Evolutionary conservation across 2,329 filamentous ascomycete genomes (phyloP), one percentile per base, ranked within the genome.

Genomic region (Chaetoscypha palmicola): DNA sequence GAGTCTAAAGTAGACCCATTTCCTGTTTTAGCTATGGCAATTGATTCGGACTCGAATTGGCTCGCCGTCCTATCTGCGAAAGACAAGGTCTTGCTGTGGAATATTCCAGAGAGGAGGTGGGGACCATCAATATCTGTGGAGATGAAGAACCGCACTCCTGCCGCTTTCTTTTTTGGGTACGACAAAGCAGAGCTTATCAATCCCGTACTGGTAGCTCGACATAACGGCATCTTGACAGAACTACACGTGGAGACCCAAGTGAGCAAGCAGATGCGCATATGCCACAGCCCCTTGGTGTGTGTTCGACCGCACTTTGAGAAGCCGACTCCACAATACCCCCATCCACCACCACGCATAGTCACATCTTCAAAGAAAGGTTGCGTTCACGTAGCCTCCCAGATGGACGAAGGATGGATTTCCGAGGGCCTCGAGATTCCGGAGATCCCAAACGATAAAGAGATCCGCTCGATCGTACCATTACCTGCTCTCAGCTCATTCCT

Each of bases 11-110:
- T 58, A n/a, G 46, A 58, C 26, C 68, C 70, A 0, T 81, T 81
- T 47, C 78, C 79, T 0, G 67, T 86, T 8, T 59, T 81, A 21
- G 76, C 77, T 2, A 71, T 83, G 56, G 72, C 81, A 0, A 74
- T 88, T 23, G 80, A 87, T 46, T 73, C 76, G 23, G 68, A 70
- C 11, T 81, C 79, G 2, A 74, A 70, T 31, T 82, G 79, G 73
- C 66, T 88, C 23, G 84, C 83, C 1, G 65, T 89, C 3, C 66
- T 86, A 22, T 80, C 81, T 7, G 69, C 72, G 4, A 67, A 69
- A 33, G 70, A 73, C 36, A 71, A 68, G 24, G 71, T 86, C 10
- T 65, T 74, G 14, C 56, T 88, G 3, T 90, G 83, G 79, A 76
- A 77, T 51, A 66, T 86, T 3, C 62, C 65, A 12, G 68, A 77